These are phyloP conservation scores for Dryas octopetala DNA, from an alignment of 306 rosid genomes.

Conservation along the genomic window DNA sequence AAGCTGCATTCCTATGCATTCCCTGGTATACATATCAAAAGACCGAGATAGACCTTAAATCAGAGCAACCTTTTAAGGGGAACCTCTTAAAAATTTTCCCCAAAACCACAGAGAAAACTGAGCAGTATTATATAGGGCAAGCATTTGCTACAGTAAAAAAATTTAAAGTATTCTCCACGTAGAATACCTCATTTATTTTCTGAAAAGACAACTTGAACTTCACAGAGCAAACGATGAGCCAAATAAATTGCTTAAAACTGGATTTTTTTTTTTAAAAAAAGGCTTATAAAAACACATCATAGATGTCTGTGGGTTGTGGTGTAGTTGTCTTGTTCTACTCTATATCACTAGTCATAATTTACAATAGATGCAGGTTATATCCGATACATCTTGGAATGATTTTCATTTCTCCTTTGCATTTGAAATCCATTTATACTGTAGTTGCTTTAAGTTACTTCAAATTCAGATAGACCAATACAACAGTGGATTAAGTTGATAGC, in stretches of 20 bases:
- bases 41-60: neutral
- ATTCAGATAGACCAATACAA: neutral
- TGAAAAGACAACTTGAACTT: neutral
- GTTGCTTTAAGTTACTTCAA: neutral
- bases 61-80: neutral
- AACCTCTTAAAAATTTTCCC: no score
- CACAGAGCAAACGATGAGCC: neutral
- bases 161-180: no score
- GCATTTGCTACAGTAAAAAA: neutral
- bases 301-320: neutral
- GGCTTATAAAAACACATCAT: neutral
- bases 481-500: neutral
- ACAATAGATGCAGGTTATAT: neutral
- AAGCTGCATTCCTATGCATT: no score
- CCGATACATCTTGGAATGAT: neutral
- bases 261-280: no score
- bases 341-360: neutral
- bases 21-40: no score
- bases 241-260: neutral
- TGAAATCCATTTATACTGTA: neutral
- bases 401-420: neutral
- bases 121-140: neutral
- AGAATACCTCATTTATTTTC: no score
- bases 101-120: neutral
- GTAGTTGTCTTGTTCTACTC: neutral